Evolutionary conservation across 2,329 filamentous ascomycete genomes (phyloP).

Genomic region (Diplodia scrobiculata): DNA sequence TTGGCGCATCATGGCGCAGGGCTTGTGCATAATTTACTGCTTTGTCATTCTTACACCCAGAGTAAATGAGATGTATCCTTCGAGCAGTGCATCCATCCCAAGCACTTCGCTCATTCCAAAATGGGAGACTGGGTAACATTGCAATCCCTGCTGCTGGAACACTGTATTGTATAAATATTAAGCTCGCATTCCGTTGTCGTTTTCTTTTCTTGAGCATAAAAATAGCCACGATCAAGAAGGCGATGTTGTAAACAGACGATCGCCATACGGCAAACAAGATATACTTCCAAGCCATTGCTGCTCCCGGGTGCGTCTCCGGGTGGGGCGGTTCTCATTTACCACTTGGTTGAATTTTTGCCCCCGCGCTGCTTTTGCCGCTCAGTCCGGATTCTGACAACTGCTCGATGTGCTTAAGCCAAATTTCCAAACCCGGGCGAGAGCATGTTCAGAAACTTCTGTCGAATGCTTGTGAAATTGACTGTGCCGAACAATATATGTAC

Average conservation of each 20-base stretch:
- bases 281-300: background rate
- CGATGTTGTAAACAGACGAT: too few species aligned
- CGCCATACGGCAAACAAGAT: too few species aligned
- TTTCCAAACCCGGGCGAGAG: too few species aligned
- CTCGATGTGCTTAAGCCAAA: too few species aligned
- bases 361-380: background rate
- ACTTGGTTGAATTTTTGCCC: too few species aligned
- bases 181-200: background rate
- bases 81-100: background rate
- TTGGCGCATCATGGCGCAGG: conserved; percentile 10
- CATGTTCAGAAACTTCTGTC: background rate
- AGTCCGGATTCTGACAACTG: background rate
- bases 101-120: background rate
- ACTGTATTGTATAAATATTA: too few species aligned
- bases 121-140: background rate
- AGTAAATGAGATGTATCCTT: background rate
- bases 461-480: background rate
- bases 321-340: too few species aligned
- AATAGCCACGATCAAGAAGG: too few species aligned
- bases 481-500: conserved; percentile 11
- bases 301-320: too few species aligned
- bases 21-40: conserved; percentile 8
- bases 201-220: background rate
- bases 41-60: conserved; percentile 16
- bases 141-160: too few species aligned